Conservation (phyloP, 2,329 filamentous ascomycete species). For the Xylaria hypoxylon region DNA sequence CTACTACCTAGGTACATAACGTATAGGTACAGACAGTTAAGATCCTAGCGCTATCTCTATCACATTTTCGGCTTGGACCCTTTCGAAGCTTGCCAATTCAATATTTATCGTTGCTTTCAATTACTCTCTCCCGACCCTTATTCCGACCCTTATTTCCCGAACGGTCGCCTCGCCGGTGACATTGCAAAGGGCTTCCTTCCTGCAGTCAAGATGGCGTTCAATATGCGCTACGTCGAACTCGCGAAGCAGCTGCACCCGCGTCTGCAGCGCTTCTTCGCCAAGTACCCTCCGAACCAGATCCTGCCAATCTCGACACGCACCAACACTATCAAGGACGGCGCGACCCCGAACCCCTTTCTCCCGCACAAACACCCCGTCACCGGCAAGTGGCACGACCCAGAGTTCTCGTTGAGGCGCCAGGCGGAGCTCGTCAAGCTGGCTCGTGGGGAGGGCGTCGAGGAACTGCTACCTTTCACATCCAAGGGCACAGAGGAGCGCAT, state of each 20-base stretch:
- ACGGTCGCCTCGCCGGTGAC: background rate
- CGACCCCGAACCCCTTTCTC: conserved; percentile 81
- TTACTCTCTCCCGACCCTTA: background rate
- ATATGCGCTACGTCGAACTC: conserved; percentile 62
- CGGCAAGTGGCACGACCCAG: conserved; percentile 84
- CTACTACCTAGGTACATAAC: no score
- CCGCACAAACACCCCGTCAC: conserved; percentile 82
- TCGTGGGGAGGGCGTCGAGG: conserved; percentile 79
- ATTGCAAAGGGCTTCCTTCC: background rate
- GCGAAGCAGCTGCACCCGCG: conserved; percentile 80
- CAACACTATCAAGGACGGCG: conserved; percentile 50
- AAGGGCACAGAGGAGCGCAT: conserved; percentile 81
- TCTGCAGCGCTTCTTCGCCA: conserved; percentile 87
- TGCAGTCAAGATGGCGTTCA: conserved; percentile 38
- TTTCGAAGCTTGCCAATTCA: conserved; percentile 11
- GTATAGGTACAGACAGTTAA: background rate
- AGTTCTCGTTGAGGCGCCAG: conserved; percentile 86
- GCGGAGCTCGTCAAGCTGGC: conserved; percentile 92
- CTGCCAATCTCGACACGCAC: conserved; percentile 56
- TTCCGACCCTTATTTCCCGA: background rate
- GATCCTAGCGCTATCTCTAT: conserved; percentile 18
- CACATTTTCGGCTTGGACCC: conserved; percentile 11
- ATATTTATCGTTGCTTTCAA: conserved; percentile 3
- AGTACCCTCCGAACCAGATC: conserved; percentile 81
- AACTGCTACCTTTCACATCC: conserved; percentile 78